Evolutionary conservation across 1,284 basidiomycete genomes (phyloP), one percentile per base, ranked within the genome.

Genomic region (Heterobasidion occidentale): DNA sequence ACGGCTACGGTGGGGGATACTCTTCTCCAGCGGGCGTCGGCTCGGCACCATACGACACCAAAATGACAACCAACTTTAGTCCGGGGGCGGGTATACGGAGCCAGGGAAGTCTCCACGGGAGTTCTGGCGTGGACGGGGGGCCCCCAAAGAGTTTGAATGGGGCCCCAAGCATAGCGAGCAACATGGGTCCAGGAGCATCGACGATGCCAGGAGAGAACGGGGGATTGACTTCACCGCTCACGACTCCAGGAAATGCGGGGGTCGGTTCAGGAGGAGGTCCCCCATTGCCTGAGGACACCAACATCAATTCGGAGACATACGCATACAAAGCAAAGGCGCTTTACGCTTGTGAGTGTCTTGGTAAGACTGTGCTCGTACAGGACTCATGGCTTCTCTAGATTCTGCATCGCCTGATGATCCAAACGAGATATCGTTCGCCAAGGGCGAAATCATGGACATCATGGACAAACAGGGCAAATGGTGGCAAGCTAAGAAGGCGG

Each of bases 361-460:
- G 12, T 11, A 15, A 15, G n/a, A 11, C 15, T 8, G 17, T 49
- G 50, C 27, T 53, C 44, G 7, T 14, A 47, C 8, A 9, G 44
- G 15, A 27, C 27, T 64, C 15, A 17, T 11, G 12, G 14, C 27
- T 52, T 45, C 36, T 19, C 27, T 51, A 88, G 94, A 99, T 76
- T 84, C 83, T 58, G 96, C 95, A 36, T 93, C 89, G 9, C 78
- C 91, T 17, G 94, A 98, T 61, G 96, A 99, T 71, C 92, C 95
- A 9, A 97, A 93, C 67, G 97, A 99, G 74, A 91, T 99, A 52
- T 92, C 91, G 49, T 98, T 99, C 71, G 69, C 77, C 56, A 98
- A 98, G 71, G 94, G 94, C 54, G 96, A 99, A 68, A 79, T 94
- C 46, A 81, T 99, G 61, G 94, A 98, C 58, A 92, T 99, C 60